Conservation (phyloP, 176 grass and related monocot species). For the Raddia distichophylla region DNA sequence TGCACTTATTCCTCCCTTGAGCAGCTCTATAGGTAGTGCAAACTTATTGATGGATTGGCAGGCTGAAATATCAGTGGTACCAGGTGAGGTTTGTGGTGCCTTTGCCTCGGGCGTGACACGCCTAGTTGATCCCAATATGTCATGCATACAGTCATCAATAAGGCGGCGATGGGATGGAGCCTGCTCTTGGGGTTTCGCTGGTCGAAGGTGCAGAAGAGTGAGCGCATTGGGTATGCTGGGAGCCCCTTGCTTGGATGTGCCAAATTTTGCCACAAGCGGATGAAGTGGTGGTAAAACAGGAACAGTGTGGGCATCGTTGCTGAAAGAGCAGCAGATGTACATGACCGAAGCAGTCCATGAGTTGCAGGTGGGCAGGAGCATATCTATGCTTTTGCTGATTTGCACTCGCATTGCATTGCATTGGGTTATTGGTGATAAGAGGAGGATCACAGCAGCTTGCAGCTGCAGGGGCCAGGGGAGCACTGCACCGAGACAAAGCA, state of each 20-base stretch:
- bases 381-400: too few species aligned
- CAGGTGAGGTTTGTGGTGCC: background rate
- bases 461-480: too few species aligned
- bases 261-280: background rate
- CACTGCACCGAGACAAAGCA: too few species aligned
- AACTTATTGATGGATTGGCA: constrained; percentile 11
- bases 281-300: background rate
- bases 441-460: too few species aligned
- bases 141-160: constrained; percentile 51
- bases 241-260: background rate
- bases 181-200: constrained; percentile 14
- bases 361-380: too few species aligned
- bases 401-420: too few species aligned
- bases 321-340: constrained; percentile 23
- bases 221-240: constrained; percentile 20
- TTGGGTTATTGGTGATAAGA: too few species aligned
- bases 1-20: constrained; percentile 32
- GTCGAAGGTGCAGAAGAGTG: constrained; percentile 43
- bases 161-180: constrained; percentile 41
- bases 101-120: too few species aligned
- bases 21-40: constrained; percentile 49
- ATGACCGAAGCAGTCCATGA: constrained; percentile 31
- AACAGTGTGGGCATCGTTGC: background rate
- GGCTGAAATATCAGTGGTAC: constrained; percentile 6
- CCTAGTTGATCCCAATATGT: constrained; percentile 35